Evolutionary conservation across 257 asterid genomes (phyloP).

Genomic region (Capsicum chinense): DNA sequence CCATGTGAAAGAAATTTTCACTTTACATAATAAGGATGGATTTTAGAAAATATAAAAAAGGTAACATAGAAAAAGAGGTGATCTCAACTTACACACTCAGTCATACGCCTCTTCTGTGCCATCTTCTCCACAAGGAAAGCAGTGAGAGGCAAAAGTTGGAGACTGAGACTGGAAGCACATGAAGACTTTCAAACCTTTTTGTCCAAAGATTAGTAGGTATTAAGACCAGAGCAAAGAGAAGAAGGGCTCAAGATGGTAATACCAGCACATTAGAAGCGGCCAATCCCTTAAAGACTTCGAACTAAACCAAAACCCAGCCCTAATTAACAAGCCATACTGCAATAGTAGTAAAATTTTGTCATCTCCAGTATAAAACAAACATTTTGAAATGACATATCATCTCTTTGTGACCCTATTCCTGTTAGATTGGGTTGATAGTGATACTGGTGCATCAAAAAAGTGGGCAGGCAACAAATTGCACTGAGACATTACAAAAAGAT

Average conservation of each 20-base stretch:
- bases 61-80: conserved; percentile 19
- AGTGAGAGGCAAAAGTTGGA: conserved; percentile 76
- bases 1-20: neutral
- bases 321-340: conserved; percentile 97
- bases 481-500: neutral
- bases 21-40: neutral
- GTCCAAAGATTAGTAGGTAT: conserved; percentile 3
- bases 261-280: conserved; percentile 99
- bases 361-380: conserved; percentile 9
- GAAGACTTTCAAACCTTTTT: neutral
- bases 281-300: conserved; percentile 85
- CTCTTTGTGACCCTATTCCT: neutral
- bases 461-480: neutral
- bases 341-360: conserved; percentile 38
- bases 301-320: conserved; percentile 89
- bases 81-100: conserved; percentile 67
- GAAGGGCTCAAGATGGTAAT: conserved; percentile 35
- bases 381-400: neutral
- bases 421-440: neutral
- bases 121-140: conserved; percentile 83
- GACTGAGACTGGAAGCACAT: conserved; percentile 71
- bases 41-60: neutral
- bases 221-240: conserved; percentile 21
- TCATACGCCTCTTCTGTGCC: conserved; percentile 56
- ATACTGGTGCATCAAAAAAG: conserved; percentile 17